These are phyloP conservation scores for Groenewaldozyma tartarivorans DNA, from an alignment of 805 yeast species.

Conservation along the genomic window DNA sequence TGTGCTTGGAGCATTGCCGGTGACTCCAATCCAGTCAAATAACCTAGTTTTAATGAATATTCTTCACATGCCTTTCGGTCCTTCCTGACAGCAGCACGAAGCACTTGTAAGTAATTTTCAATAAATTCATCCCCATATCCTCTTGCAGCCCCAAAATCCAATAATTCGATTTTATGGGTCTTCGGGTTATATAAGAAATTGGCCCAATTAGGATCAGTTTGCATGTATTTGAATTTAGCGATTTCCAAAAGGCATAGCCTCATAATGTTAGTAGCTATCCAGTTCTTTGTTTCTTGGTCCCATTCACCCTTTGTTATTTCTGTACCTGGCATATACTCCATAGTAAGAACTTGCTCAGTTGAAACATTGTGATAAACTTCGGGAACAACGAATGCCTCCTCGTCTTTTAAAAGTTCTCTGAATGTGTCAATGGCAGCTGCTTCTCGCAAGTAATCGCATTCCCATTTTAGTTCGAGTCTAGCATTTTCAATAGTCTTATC, in stretches of 20 bases:
- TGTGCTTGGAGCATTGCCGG: constrained; percentile 86
- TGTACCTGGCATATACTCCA: constrained; percentile 77
- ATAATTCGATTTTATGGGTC: constrained; percentile 68
- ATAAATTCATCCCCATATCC: constrained; percentile 64
- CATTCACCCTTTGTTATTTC: constrained; percentile 70
- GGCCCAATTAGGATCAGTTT: constrained; percentile 99
- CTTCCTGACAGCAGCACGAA: constrained; percentile 62
- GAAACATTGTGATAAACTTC: constrained; percentile 66
- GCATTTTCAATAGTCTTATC: constrained; percentile 93
- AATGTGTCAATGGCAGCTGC: constrained; percentile 68
- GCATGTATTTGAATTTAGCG: constrained; percentile 82
- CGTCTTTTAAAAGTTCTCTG: constrained; percentile 48
- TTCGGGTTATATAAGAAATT: constrained; percentile 74
- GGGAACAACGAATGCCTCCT: constrained; percentile 69
- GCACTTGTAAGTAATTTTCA: constrained; percentile 53
- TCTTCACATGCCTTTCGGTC: constrained; percentile 57
- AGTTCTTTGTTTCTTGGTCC: constrained; percentile 64
- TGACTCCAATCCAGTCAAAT: constrained; percentile 84
- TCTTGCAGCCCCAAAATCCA: constrained; percentile 95
- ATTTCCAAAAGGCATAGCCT: constrained; percentile 78
- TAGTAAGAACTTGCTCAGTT: constrained; percentile 76
- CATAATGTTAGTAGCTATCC: constrained; percentile 82
- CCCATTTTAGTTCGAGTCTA: constrained; percentile 90
- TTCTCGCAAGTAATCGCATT: constrained; percentile 90
- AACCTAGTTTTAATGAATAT: constrained; percentile 69